Evolutionary conservation across 805 yeast genomes (phyloP), one percentile per base, ranked within the genome.

Genomic region (Zygotorulaspora chibaensis): DNA sequence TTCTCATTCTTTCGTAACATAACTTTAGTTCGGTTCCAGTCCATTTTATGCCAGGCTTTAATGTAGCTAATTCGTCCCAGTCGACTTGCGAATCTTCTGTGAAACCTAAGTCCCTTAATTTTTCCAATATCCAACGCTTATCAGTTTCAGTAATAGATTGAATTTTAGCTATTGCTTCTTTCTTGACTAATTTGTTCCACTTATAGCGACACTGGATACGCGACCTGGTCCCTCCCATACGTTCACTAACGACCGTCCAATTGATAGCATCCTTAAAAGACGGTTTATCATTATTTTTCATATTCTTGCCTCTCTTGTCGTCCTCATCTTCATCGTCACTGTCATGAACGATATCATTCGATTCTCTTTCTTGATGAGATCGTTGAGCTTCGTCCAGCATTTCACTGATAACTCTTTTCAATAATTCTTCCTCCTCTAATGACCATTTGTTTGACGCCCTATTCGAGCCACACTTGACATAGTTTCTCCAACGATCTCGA

Each of bases 161-260:
- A 10, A 74, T 71, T 46, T 76, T 68, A 11, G 61, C 63, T 13
- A 66, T 54, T 1, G 78, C 76, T 50, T 82, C 84, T 48, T 84
- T 71, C 57, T 80, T 82, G 43, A 81, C 66, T 5, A 89, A 59
- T 66, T 90, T 91, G 60, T 84, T 84, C 96, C 97, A 91, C 63
- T 91, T 91, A 67, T 91, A 91, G 48, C 98, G 78, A 63, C 97
- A 90, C 67, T 91, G 98, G 53, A 91, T 90, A 55, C 98, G 75
- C 1, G 96, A 85, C 51, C 98, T 76, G 1, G 80, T 72, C 2
- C 96, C 96, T 28, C 87, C 83, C 95, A 91, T 88, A 40, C 77
- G 71, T 62, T 91, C 98, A 58, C 91, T 82, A 2, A 91, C 95
- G 4, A 81, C 70, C 0, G 97, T 90, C 97, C 98, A 91, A 63